Evolutionary conservation across 768 basidiomycete genomes (phyloP), one percentile per base, ranked within the genome.

Genomic region (Boletus subcaerulescens): DNA sequence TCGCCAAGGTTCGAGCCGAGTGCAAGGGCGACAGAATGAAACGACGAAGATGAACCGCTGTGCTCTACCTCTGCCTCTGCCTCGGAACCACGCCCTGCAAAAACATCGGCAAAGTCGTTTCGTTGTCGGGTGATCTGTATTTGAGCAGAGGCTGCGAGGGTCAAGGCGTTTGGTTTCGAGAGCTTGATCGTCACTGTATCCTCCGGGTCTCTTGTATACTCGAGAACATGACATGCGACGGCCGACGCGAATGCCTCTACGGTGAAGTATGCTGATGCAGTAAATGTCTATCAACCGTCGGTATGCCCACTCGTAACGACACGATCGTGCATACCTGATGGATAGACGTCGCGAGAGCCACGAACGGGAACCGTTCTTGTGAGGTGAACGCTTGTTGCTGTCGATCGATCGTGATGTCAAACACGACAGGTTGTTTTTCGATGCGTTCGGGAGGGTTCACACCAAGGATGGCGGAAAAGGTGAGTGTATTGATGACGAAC

Each of bases 1-100:
- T 97, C 93, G 0, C 93, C 93, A 0, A 98, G 77, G 65, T 98
- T 98, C 5, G 93, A 89, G 0, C 96, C 96, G 2, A 98, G 70
- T 1, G 91, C 92, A 35, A 98, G 79, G 10, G 85, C 85, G 4
- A 78, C 87, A 2, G 60, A 73, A 52, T 77, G 75, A 8, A 35
- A 35, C 0, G 41, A 18, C 6, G 46, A 39, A 11, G 17, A 17
- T 5, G 29, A 13, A 10, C 26, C 12, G 6, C 17, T 24, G 12
- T 9, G 29, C 29, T 29, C 26, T 5, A 12, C n/a, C n/a, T 6
- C 31, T 3, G 10, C 2, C 35, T 36, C 35, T 36, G 15, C 13
- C 35, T 36, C 35, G 35, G 35, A 36, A 13, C 14, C 47, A 13
- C 13, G 40, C 14, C 13, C 14, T 3, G 40, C 9, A 44, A 60